phyloP scores from a whole-genome alignment of 179 eudicot species.

The Vitellaria paradoxa region DNA sequence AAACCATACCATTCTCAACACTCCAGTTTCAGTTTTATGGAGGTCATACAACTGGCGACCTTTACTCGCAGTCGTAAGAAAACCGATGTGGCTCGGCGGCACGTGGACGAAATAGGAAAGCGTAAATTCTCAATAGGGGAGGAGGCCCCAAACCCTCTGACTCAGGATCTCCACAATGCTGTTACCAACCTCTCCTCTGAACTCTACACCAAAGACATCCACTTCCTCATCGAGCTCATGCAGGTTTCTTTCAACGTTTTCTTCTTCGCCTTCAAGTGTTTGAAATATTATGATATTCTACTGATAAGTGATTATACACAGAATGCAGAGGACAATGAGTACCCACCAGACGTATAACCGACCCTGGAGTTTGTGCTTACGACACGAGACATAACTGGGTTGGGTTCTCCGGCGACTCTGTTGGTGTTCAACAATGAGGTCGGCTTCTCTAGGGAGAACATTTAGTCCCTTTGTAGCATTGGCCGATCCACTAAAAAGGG shows the following conservation, averaged over 20 bases:
- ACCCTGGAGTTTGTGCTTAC: slow-evolving; percentile 30
- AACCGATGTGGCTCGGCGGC: not conserved
- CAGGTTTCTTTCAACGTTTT: not conserved
- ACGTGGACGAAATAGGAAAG: slow-evolving; percentile 2
- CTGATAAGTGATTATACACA: not conserved
- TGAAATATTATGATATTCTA: too few relatives aligned
- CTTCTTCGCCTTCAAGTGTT: not conserved
- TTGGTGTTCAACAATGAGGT: slow-evolving; percentile 41
- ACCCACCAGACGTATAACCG: slow-evolving; percentile 24
- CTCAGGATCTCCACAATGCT: slow-evolving; percentile 10
- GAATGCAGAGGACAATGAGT: slow-evolving; percentile 38
- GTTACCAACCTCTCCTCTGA: slow-evolving; percentile 13
- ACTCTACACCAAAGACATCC: slow-evolving; percentile 13
- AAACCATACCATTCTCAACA: too few relatives aligned
- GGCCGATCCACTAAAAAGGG: slow-evolving; percentile 46
- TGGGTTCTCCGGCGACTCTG: slow-evolving; percentile 30
- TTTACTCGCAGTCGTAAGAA: not conserved
- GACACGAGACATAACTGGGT: slow-evolving; percentile 23
- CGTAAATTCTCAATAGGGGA: slow-evolving; percentile 13
- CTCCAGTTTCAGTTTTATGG: not conserved
- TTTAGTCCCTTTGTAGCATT: slow-evolving; percentile 39
- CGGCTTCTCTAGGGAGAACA: slow-evolving; percentile 28
- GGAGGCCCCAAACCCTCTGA: slow-evolving; percentile 2
- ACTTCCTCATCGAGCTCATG: slow-evolving; percentile 17
- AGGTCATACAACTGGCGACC: not conserved